Conservation (phyloP, 2,329 filamentous ascomycete species). For the Venturia effusa region DNA sequence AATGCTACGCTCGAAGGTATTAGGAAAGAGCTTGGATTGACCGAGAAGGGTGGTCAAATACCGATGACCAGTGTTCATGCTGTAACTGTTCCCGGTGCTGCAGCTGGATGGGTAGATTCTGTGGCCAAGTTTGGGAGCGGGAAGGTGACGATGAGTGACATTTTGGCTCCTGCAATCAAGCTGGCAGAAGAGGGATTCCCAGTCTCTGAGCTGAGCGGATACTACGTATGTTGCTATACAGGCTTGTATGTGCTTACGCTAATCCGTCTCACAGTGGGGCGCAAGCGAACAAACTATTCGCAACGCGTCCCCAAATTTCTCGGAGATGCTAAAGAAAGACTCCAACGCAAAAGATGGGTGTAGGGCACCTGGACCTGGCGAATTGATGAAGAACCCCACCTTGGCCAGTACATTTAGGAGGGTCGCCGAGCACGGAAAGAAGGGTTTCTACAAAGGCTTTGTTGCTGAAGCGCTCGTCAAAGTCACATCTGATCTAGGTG, state of each 20-base stretch:
- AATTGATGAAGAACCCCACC: slow-evolving; percentile 78
- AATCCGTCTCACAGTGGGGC: slow-evolving; percentile 52
- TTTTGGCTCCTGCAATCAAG: slow-evolving; percentile 72
- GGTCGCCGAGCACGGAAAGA: slow-evolving; percentile 70
- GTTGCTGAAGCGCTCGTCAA: slow-evolving; percentile 74
- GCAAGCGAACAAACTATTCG: slow-evolving; percentile 52
- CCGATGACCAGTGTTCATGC: slow-evolving; percentile 68
- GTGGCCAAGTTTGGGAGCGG: slow-evolving; percentile 84
- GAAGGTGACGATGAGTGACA: slow-evolving; percentile 63
- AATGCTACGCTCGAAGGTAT: slow-evolving; percentile 60
- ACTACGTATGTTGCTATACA: slow-evolving; percentile 48
- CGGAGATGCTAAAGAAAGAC: slow-evolving; percentile 79
- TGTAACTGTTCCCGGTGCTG: slow-evolving; percentile 79
- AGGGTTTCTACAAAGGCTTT: slow-evolving; percentile 79
- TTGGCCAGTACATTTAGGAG: slow-evolving; percentile 72
- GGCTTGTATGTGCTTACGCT: too few species aligned
- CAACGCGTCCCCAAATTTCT: slow-evolving; percentile 70
- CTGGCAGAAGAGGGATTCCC: slow-evolving; percentile 84
- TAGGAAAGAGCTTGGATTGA: slow-evolving; percentile 52
- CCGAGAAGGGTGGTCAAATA: slow-evolving; percentile 46
- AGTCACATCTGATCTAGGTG: slow-evolving; percentile 65
- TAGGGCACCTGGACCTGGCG: slow-evolving; percentile 66
- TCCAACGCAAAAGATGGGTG: slow-evolving; percentile 55
- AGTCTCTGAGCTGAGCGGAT: slow-evolving; percentile 67
- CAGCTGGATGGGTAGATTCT: slow-evolving; percentile 87